These are phyloP conservation scores for Phytophthora rubi DNA, from an alignment of 352 stramenopile species.

Conservation along the genomic window DNA sequence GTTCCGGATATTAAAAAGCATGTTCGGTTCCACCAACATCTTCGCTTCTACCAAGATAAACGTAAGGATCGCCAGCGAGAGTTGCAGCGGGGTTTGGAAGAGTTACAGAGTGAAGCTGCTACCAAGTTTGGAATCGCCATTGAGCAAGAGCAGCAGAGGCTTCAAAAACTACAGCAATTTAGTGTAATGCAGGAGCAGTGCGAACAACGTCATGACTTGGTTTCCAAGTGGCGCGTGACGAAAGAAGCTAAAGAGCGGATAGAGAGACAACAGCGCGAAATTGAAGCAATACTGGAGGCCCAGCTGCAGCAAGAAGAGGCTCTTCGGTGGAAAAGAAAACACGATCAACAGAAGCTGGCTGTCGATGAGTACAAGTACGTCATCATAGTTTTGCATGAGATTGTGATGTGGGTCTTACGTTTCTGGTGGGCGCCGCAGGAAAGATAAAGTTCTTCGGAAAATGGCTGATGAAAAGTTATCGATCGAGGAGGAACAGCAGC, in stretches of 20 bases:
- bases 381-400: neutral
- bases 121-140: conserved; percentile 38
- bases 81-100: conserved; percentile 43
- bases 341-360: conserved; percentile 53
- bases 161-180: conserved; percentile 43
- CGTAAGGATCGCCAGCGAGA: conserved; percentile 53
- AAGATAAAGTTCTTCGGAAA: conserved; percentile 45
- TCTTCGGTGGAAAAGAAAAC: conserved; percentile 45
- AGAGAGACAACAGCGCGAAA: conserved; percentile 56
- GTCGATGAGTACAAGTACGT: conserved; percentile 68
- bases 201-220: conserved; percentile 43
- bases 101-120: conserved; percentile 36
- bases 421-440: conserved; percentile 24
- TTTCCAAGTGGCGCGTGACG: conserved; percentile 54
- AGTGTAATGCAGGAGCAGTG: conserved; percentile 51
- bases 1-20: conserved; percentile 56
- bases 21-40: conserved; percentile 65
- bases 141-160: conserved; percentile 36
- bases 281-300: conserved; percentile 47
- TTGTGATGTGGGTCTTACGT: neutral
- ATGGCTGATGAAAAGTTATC: conserved; percentile 51
- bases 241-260: conserved; percentile 71
- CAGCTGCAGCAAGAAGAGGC: conserved; percentile 55
- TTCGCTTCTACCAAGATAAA: conserved; percentile 65
- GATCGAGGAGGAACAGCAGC: conserved; percentile 41